Conservation (phyloP, 352 stramenopile genomes). For the Globisporangium irregulare region DNA sequence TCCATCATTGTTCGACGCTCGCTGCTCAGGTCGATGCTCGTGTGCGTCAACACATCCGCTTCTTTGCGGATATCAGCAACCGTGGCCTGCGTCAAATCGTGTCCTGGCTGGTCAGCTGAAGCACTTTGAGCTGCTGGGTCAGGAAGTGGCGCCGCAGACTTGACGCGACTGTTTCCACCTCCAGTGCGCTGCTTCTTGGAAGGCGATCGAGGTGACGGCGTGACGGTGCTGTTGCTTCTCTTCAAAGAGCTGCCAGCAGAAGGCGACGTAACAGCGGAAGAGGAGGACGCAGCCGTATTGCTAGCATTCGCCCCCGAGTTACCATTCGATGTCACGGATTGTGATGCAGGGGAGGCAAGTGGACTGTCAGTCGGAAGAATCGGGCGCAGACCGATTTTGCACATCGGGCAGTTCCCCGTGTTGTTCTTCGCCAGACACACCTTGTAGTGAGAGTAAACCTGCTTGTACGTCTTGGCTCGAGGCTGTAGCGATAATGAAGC, state of each 20-base stretch:
- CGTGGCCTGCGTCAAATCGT: slow-evolving; percentile 60
- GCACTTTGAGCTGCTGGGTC: slow-evolving; percentile 26
- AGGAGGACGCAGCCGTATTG: neutral
- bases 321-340: slow-evolving; percentile 1
- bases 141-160: slow-evolving; percentile 28
- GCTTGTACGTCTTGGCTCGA: slow-evolving; percentile 84
- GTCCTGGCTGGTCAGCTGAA: slow-evolving; percentile 29
- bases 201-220: slow-evolving; percentile 66
- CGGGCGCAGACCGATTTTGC: slow-evolving; percentile 72
- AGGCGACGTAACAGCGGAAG: slow-evolving; percentile 31
- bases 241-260: slow-evolving; percentile 40
- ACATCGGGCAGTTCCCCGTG: slow-evolving; percentile 80
- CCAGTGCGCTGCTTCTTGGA: slow-evolving; percentile 62
- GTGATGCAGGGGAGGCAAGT: slow-evolving; percentile 27
- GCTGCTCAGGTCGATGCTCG: slow-evolving; percentile 64
- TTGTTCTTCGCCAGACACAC: slow-evolving; percentile 77
- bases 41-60: slow-evolving; percentile 84
- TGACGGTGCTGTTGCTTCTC: slow-evolving; percentile 47
- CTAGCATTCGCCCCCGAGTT: neutral
- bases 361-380: slow-evolving; percentile 36
- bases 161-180: slow-evolving; percentile 33
- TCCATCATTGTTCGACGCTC: slow-evolving; percentile 84
- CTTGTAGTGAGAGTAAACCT: slow-evolving; percentile 84
- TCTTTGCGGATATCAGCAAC: slow-evolving; percentile 76
- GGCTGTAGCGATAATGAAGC: slow-evolving; percentile 20